phyloP scores from a whole-genome alignment of 1,284 basidiomycete genomes.

The Irpex sp. region DNA sequence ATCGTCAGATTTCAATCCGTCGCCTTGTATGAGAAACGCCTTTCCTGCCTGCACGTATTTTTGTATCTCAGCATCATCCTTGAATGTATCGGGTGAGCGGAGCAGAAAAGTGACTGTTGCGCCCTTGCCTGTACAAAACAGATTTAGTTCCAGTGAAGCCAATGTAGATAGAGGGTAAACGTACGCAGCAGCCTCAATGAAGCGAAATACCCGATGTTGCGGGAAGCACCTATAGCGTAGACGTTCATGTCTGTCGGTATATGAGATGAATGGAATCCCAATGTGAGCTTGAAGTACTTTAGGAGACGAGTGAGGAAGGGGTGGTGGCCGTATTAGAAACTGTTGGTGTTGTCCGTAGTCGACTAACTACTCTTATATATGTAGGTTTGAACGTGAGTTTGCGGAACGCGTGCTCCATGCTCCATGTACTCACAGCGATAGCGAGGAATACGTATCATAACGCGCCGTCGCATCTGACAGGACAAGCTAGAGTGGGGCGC shows the following conservation, averaged over 20 bases:
- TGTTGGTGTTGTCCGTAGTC: too few species aligned
- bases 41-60: conserved; percentile 38
- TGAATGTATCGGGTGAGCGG: conserved; percentile 40
- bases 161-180: conserved; percentile 12
- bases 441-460: too few species aligned
- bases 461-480: too few species aligned
- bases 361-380: too few species aligned
- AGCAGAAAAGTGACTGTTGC: conserved; percentile 50
- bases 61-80: conserved; percentile 41
- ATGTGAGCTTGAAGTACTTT: too few species aligned
- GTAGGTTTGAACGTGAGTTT: too few species aligned
- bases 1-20: conserved; percentile 43
- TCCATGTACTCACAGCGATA: too few species aligned
- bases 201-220: conserved; percentile 60
- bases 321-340: too few species aligned
- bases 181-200: conserved; percentile 47
- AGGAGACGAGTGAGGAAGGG: too few species aligned
- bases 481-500: too few species aligned
- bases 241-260: conserved; percentile 29
- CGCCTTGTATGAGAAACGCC: conserved; percentile 46
- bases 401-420: too few species aligned
- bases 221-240: conserved; percentile 56
- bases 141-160: background rate
- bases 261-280: background rate
- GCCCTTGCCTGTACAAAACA: conserved; percentile 33